A percentile compares a stretch with the other conserved stretches of the same genome.
Evolutionary conservation across 306 rosid genomes (phyloP).

Genomic region (Bauhinia variegata): DNA sequence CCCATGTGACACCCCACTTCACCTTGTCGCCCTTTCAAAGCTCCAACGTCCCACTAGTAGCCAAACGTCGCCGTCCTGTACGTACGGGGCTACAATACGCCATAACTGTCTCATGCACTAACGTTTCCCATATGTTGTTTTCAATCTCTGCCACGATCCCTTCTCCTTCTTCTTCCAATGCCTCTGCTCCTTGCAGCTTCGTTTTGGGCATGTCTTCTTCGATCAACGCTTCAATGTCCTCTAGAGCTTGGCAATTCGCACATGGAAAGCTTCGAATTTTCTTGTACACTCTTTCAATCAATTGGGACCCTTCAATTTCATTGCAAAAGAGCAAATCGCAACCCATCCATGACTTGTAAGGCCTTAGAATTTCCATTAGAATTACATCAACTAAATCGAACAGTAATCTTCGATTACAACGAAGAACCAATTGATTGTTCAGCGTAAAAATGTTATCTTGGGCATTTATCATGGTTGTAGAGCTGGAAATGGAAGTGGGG

Average conservation of each 20-base stretch:
- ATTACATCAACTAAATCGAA: conserved; percentile 69
- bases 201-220: conserved; percentile 53
- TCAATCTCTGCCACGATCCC: conserved; percentile 64
- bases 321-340: not conserved
- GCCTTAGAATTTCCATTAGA: conserved; percentile 49
- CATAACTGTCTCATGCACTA: conserved; percentile 66
- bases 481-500: conserved; percentile 9
- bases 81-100: conserved; percentile 14
- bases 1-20: conserved; percentile 50
- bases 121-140: conserved; percentile 60
- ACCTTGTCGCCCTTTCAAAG: conserved; percentile 17
- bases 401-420: conserved; percentile 56
- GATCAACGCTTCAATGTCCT: conserved; percentile 73
- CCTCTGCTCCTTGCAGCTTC: conserved; percentile 35
- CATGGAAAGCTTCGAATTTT: conserved; percentile 58
- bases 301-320: conserved; percentile 36
- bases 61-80: conserved; percentile 39
- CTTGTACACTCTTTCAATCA: conserved; percentile 51
- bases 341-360: conserved; percentile 39
- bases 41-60: not conserved
- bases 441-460: conserved; percentile 21
- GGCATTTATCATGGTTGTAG: not conserved
- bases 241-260: conserved; percentile 63
- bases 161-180: conserved; percentile 63
- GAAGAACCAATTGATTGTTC: conserved; percentile 35